Conservation (phyloP, 306 rosid species). For the Lathyrus tuberosus region DNA sequence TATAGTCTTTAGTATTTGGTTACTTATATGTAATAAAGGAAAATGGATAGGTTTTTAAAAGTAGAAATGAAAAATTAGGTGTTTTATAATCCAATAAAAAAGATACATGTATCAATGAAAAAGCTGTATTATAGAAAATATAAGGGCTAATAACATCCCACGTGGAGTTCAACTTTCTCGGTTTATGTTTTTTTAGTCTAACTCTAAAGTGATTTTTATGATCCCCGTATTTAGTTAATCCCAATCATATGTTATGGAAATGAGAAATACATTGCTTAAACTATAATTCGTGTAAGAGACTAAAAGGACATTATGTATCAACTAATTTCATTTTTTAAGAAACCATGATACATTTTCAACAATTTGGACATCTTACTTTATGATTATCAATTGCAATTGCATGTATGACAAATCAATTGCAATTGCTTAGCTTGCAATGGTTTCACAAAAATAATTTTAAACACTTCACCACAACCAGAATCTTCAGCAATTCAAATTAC, state of each 20-base stretch:
- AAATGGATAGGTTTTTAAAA: constrained; percentile 35
- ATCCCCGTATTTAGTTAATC: constrained; percentile 70
- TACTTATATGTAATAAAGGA: constrained; percentile 32
- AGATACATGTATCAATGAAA: constrained; percentile 10
- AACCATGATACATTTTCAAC: constrained; percentile 20
- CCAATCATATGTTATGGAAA: constrained; percentile 53
- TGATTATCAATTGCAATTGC: no score
- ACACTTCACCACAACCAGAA: no score
- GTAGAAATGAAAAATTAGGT: constrained; percentile 18
- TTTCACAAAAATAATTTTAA: no score
- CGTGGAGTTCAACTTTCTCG: constrained; percentile 52
- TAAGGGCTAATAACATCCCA: constrained; percentile 44
- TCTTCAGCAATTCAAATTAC: no score
- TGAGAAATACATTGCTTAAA: constrained; percentile 48
- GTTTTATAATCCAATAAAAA: constrained; percentile 32
- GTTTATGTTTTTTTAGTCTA: constrained; percentile 44
- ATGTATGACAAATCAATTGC: no score
- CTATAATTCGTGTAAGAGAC: constrained; percentile 30
- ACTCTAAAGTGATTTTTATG: constrained; percentile 41
- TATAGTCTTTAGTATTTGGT: constrained; percentile 37
- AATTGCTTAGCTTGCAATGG: no score
- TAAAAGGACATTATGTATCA: not conserved
- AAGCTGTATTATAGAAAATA: constrained; percentile 34
- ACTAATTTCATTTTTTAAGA: constrained; percentile 12
- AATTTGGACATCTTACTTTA: no score